Conservation (phyloP, 495 filamentous ascomycete genomes). For the Rhypophila decipiens region DNA sequence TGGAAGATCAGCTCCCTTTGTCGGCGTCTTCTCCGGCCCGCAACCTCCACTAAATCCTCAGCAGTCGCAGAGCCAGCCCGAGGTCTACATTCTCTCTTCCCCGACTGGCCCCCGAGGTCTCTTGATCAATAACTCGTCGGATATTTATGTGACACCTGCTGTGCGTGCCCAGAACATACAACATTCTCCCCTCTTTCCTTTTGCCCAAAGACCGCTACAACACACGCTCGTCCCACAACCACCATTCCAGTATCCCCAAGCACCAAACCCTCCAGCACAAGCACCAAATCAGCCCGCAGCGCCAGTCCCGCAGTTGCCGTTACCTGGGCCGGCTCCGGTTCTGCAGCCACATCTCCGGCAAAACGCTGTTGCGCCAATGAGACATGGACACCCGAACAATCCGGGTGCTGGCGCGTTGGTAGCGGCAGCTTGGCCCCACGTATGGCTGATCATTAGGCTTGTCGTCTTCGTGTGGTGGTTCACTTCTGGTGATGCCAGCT, state of each 20-base stretch:
- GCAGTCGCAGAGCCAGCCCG: conserved; percentile 24
- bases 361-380: too few relatives aligned
- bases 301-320: conserved; percentile 1
- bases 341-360: conserved; percentile 1
- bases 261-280: too few relatives aligned
- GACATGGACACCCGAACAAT: conserved; percentile 35
- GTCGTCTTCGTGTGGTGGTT: conserved; percentile 75
- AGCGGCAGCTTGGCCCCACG: conserved; percentile 47
- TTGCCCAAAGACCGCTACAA: background rate
- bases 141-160: conserved; percentile 39
- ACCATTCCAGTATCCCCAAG: background rate
- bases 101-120: conserved; percentile 55
- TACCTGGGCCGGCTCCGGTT: conserved; percentile 8
- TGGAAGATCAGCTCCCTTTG: conserved; percentile 12
- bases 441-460: conserved; percentile 76
- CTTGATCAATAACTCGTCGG: conserved; percentile 40
- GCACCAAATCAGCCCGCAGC: too few relatives aligned
- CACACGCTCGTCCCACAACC: background rate
- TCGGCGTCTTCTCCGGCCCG: conserved; percentile 13
- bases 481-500: conserved; percentile 60
- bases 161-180: background rate
- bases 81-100: conserved; percentile 57
- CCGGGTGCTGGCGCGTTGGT: conserved; percentile 40
- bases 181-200: background rate
- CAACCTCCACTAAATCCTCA: conserved; percentile 11